Conservation (phyloP, 805 yeast genomes). For the Ogataea neopini region DNA sequence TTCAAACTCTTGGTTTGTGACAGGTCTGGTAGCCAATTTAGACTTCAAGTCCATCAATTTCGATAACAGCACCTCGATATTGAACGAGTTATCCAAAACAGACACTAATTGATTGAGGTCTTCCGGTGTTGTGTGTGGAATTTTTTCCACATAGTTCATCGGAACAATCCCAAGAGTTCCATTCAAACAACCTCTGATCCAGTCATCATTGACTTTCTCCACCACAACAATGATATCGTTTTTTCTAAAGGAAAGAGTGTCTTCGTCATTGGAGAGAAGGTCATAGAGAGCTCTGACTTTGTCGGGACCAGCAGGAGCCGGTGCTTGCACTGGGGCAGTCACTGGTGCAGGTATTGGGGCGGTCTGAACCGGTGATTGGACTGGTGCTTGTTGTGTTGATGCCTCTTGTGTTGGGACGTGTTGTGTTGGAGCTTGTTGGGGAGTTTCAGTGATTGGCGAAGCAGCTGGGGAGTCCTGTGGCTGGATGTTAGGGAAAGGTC, state of each 20-base stretch:
- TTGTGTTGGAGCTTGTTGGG: no score
- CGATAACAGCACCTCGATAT: conserved; percentile 70
- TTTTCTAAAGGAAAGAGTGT: conserved; percentile 80
- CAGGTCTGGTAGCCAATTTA: conserved; percentile 38
- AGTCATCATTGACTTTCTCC: conserved; percentile 85
- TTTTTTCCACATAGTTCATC: conserved; percentile 81
- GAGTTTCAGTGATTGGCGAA: conserved; percentile 3
- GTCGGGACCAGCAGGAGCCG: conserved; percentile 20
- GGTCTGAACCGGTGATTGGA: background rate
- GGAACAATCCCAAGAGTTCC: conserved; percentile 91
- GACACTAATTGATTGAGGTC: conserved; percentile 53
- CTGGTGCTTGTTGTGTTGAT: no score
- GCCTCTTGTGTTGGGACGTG: no score
- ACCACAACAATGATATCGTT: conserved; percentile 88
- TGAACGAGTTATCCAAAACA: conserved; percentile 54
- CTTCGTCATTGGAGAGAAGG: conserved; percentile 73
- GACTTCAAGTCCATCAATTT: conserved; percentile 42
- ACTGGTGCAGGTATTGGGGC: no score
- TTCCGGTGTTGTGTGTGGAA: conserved; percentile 62
- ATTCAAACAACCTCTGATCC: conserved; percentile 90
- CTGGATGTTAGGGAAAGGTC: conserved; percentile 19
- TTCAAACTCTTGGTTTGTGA: conserved; percentile 36
- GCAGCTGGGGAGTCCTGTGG: background rate
- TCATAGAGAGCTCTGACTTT: conserved; percentile 84
- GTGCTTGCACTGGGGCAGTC: background rate